phyloP scores from a whole-genome alignment of 257 asterid genomes.

The Solanum pimpinellifolium region DNA sequence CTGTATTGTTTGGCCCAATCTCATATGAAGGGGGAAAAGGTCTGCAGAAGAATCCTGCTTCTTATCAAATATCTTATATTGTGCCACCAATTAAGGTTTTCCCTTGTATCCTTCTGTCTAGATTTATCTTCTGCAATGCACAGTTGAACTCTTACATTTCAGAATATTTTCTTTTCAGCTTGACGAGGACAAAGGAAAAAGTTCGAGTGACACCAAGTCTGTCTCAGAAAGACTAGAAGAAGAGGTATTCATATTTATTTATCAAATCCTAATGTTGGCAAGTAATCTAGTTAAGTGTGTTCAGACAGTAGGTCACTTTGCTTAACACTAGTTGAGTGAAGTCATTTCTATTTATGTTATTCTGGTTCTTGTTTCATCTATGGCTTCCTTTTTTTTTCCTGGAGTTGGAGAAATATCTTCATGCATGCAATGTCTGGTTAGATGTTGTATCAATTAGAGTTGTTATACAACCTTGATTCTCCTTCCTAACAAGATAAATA shows the following conservation, averaged over 20 bases:
- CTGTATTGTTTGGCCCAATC: constrained; percentile 72
- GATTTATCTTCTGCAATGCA: neutral
- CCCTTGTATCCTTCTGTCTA: constrained; percentile 6
- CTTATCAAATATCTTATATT: constrained; percentile 53
- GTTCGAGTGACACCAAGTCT: constrained; percentile 45
- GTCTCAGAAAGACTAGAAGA: constrained; percentile 66
- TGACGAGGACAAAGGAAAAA: constrained; percentile 70
- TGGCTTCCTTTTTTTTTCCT: neutral
- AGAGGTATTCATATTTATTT: constrained; percentile 38
- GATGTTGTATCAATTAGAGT: neutral
- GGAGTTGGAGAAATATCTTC: neutral
- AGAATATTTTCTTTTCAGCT: constrained; percentile 22
- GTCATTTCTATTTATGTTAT: neutral
- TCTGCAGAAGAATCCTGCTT: constrained; percentile 58
- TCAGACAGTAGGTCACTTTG: neutral
- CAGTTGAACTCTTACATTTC: neutral
- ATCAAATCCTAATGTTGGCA: neutral
- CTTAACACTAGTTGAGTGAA: neutral
- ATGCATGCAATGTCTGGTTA: neutral
- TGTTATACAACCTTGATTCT: neutral
- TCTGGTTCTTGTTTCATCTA: neutral
- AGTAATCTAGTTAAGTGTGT: neutral
- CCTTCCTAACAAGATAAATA: neutral
- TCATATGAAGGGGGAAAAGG: constrained; percentile 56
- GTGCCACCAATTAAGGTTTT: constrained; percentile 82